These are phyloP conservation scores for Biscogniauxia mediterranea DNA, from an alignment of 2,329 filamentous ascomycete genomes.

Conservation along the genomic window DNA sequence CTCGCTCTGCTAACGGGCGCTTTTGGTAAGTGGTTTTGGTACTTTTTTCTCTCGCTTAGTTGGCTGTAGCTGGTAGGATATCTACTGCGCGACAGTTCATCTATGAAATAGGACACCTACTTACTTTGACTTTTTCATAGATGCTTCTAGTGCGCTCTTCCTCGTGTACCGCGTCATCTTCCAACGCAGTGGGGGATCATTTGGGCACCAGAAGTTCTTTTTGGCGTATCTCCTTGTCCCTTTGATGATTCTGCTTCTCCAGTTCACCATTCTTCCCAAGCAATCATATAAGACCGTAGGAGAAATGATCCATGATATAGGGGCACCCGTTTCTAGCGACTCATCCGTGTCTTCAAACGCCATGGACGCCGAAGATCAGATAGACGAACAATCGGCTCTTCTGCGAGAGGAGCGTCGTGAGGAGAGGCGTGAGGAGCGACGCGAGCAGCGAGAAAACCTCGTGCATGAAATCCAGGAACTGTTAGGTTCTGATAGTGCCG, in stretches of 20 bases:
- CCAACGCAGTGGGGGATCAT: conserved; percentile 51
- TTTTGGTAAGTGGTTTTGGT: conserved; percentile 43
- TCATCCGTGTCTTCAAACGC: conserved; percentile 27
- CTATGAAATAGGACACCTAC: neutral
- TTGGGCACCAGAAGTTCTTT: conserved; percentile 70
- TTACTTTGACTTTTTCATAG: conserved; percentile 33
- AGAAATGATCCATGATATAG: conserved; percentile 74
- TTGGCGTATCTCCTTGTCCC: conserved; percentile 70
- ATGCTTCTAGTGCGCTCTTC: conserved; percentile 77
- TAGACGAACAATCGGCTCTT: conserved; percentile 56
- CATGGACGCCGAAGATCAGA: conserved; percentile 50
- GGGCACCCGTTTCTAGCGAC: conserved; percentile 44
- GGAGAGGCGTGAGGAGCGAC: conserved; percentile 56
- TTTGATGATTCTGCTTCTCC: conserved; percentile 60
- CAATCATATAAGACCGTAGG: conserved; percentile 83
- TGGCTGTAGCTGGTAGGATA: no score
- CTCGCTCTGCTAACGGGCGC: conserved; percentile 77
- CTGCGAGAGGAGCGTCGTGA: conserved; percentile 56
- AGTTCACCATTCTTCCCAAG: conserved; percentile 69
- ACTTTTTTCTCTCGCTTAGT: neutral
- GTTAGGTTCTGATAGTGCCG: conserved; percentile 61
- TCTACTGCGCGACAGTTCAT: no score
- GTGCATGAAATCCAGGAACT: conserved; percentile 72
- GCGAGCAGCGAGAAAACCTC: conserved; percentile 59
- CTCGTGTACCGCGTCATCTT: conserved; percentile 71